Conservation (phyloP, 257 asterid genomes). For the Echites panduratus region DNA sequence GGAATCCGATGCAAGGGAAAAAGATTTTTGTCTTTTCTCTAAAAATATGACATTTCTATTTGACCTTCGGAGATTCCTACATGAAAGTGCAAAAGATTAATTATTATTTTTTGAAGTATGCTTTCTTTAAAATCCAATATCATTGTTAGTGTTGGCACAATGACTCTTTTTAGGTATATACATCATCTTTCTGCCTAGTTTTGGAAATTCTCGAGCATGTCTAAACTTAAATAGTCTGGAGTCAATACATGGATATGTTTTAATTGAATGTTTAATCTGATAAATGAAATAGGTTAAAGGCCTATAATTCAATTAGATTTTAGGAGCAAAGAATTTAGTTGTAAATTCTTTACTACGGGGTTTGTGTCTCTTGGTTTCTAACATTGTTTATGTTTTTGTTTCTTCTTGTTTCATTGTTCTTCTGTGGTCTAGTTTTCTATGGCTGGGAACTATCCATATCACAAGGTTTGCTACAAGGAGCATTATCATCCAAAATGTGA, state of each 20-base stretch:
- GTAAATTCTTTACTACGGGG: not conserved
- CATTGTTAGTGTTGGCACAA: not conserved
- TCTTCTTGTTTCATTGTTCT: slow-evolving; percentile 12
- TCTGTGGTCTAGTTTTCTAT: slow-evolving; percentile 63
- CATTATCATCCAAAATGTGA: slow-evolving; percentile 91
- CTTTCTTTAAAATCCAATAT: not conserved
- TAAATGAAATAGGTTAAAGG: not conserved
- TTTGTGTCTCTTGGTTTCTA: not conserved
- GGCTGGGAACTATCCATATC: slow-evolving; percentile 73
- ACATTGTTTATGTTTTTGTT: slow-evolving; percentile 2
- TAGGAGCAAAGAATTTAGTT: not conserved
- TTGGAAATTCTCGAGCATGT: not conserved
- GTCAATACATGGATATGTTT: not conserved
- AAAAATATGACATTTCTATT: not conserved
- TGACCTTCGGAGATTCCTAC: not conserved
- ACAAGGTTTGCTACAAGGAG: slow-evolving; percentile 89
- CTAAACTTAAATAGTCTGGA: not conserved
- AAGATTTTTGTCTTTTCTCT: not conserved
- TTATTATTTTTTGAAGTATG: not conserved
- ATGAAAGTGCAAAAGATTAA: not conserved
- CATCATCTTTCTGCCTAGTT: not conserved
- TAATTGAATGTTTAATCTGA: not conserved
- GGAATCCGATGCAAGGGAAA: not conserved
- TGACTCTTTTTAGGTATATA: not conserved
- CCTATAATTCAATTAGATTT: not conserved